Conservation (phyloP, 352 stramenopile species). For the Pythium brachiatum region DNA sequence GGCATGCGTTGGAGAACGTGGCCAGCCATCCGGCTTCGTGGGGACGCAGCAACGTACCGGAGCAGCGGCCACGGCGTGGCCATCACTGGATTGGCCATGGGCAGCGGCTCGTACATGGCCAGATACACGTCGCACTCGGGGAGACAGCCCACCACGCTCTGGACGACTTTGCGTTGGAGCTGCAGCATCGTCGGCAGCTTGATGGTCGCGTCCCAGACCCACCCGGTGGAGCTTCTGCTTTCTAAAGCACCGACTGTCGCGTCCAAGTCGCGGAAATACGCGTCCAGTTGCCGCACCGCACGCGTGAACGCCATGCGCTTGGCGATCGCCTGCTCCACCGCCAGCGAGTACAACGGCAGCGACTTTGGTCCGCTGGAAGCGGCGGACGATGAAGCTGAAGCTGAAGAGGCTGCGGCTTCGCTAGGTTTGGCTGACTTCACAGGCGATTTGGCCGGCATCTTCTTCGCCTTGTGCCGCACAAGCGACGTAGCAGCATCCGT, state of each 20-base stretch:
- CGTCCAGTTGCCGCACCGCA: conserved; percentile 33
- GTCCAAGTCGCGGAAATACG: conserved; percentile 39
- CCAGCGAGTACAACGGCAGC: conserved; percentile 44
- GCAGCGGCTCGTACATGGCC: conserved; percentile 55
- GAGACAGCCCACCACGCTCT: conserved; percentile 52
- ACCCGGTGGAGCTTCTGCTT: conserved; percentile 19
- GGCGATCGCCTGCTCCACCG: conserved; percentile 48
- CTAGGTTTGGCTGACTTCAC: not conserved
- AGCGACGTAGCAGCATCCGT: not conserved
- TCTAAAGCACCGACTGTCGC: conserved; percentile 17
- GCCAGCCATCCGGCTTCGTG: conserved; percentile 48
- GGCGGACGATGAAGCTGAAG: no score
- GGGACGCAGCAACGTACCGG: conserved; percentile 46
- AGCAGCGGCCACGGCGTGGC: conserved; percentile 34
- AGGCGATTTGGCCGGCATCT: not conserved
- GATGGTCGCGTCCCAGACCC: conserved; percentile 15
- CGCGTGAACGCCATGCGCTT: conserved; percentile 54
- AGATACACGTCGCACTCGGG: conserved; percentile 74
- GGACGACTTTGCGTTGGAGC: conserved; percentile 52
- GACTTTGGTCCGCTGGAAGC: not conserved
- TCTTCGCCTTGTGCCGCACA: not conserved
- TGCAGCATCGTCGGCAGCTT: conserved; percentile 63
- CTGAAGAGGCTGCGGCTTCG: not conserved
- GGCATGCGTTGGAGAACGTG: conserved; percentile 25
- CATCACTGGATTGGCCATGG: conserved; percentile 27